Evolutionary conservation across 2,329 filamentous ascomycete genomes (phyloP).

Genomic region (Paramyrothecium sp.): DNA sequence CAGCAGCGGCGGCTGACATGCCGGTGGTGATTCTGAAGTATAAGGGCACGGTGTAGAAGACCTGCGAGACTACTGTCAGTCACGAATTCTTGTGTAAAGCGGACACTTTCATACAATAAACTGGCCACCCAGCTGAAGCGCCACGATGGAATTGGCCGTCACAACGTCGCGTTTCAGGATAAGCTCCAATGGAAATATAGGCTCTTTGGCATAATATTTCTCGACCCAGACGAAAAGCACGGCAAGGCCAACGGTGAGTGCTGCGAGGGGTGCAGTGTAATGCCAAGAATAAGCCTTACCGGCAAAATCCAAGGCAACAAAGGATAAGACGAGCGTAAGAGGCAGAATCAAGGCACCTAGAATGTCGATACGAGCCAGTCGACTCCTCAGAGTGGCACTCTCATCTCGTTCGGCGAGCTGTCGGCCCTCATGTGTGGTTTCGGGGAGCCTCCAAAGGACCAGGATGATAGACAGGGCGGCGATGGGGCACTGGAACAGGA

Average conservation of each 20-base stretch:
- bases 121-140: not conserved
- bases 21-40: not conserved
- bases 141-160: not conserved
- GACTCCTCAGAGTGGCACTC: not conserved
- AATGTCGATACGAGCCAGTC: not conserved
- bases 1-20: not conserved
- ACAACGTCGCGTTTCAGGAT: not conserved
- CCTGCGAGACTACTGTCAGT: not conserved
- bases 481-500: not conserved
- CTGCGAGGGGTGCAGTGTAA: not conserved
- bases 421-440: not conserved
- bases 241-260: not conserved
- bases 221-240: not conserved
- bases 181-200: not conserved
- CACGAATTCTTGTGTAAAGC: not conserved
- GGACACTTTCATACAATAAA: not conserved
- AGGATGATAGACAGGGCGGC: not conserved
- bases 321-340: not conserved
- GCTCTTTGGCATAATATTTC: not conserved
- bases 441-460: not conserved
- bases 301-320: not conserved
- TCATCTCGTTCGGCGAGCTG: not conserved
- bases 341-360: not conserved
- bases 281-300: not conserved
- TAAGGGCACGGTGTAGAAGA: slow-evolving; percentile 1